These are phyloP conservation scores for Salvia splendens DNA, from an alignment of 257 asterid species.

Conservation along the genomic window DNA sequence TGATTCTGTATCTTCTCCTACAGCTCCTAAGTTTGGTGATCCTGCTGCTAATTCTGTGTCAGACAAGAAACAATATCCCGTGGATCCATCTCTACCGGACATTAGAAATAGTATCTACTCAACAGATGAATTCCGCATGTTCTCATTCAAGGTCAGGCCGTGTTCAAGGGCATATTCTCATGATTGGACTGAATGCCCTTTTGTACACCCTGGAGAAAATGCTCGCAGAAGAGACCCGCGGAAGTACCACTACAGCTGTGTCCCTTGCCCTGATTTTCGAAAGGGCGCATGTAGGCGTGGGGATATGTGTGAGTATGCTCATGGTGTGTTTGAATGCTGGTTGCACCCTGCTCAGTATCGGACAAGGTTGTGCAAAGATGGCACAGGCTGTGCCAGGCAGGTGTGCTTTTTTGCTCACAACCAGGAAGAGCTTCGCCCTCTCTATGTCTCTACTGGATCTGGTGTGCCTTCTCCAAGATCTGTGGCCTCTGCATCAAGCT, in stretches of 20 bases:
- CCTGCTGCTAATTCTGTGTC: constrained; percentile 41
- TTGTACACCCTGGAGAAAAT: constrained; percentile 97
- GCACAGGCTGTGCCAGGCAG: constrained; percentile 76
- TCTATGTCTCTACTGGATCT: constrained; percentile 87
- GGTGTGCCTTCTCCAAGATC: constrained; percentile 92
- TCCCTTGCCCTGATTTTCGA: constrained; percentile 96
- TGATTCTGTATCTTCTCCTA: constrained; percentile 53
- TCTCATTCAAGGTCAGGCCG: constrained; percentile 90
- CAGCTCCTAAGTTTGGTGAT: constrained; percentile 44
- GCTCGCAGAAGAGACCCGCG: constrained; percentile 96
- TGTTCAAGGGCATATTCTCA: constrained; percentile 99
- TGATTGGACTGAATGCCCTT: constrained; percentile 99
- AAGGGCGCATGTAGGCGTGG: constrained; percentile 93
- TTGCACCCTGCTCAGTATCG: constrained; percentile 97
- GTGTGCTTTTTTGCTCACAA: constrained; percentile 94
- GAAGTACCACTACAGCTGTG: constrained; percentile 92
- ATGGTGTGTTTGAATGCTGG: constrained; percentile 99
- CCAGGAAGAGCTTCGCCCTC: constrained; percentile 86
- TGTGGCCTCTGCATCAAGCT: constrained; percentile 65
- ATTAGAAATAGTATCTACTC: constrained; percentile 79
- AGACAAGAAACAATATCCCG: constrained; percentile 83
- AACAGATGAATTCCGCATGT: constrained; percentile 96
- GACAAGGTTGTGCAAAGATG: constrained; percentile 89
- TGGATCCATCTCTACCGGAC: constrained; percentile 94
- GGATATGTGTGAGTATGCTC: constrained; percentile 97